Base-by-base conservation (phyloP, 352 stramenopile species). In the Pythium sp. region DNA sequence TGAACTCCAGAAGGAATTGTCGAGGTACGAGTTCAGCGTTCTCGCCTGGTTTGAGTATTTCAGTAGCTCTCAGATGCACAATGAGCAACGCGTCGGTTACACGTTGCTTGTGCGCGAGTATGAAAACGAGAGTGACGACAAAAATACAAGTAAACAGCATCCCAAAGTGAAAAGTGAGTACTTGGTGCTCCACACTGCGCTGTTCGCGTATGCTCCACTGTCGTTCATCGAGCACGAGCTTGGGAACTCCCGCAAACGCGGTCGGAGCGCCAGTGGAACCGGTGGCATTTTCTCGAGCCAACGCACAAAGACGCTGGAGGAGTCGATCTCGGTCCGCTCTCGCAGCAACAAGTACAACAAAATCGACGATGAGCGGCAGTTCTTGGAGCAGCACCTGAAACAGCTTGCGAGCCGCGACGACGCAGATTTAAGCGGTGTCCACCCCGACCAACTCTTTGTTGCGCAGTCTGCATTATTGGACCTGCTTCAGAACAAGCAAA, bases 31-130 rank as follows among this genome's bases (percentile, higher is more conserved):
- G 11, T 77, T 90, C 32, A 72, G 38, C 5, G 62, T 87, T 8
- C 74, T 74, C 2, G 69, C 68, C 7, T 90, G 81, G 81, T 75
- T 90, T 46, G 81, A 90, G 63, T 90, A 90, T 64, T 78, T 83
- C 28, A 84, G 77, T 58, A 78, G 64, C 22, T 79, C 74, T 0
- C 57, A 34, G 18, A 70, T 73, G 3, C 72, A 77, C 57, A 64
- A 68, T 3, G 74, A 87, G 46, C 70, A 79, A n/a, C 80, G 79
- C 28, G 78, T 88, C 1, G 81, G 72, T 0, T 90, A 90, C 47
- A 74, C 75, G 0, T 32, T 90, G 58, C 71, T 72, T 1, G 70
- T 89, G 2, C 69, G 69, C 8, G 72, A 81, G 38, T 66, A 63
- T 4, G 55, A 59, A 5, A 55, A 69, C 12, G 63, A 59, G n/a